Evolutionary conservation across 2,329 filamentous ascomycete species (phyloP), one percentile per base, ranked within the genome.

Genomic region (Rhynchosporium agropyri): DNA sequence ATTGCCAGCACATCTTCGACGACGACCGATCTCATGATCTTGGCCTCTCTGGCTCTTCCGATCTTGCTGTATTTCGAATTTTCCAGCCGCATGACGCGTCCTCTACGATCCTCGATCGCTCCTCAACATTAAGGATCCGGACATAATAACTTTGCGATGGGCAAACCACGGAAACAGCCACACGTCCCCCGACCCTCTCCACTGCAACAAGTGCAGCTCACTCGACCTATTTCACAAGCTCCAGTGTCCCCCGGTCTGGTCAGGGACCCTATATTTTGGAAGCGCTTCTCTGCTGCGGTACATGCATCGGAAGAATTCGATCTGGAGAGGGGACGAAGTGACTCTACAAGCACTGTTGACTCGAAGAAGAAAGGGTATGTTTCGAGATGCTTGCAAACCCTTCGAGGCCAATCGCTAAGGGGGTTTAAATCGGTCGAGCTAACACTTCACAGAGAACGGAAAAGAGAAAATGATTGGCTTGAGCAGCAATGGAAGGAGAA

Each of bases 231-330:
- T 31, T 70, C 68, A 12, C 55, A 63, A 63, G 56, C 58, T 43
- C 60, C 64, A 1, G 60, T 62, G 5, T 64, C 68, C 2, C 63
- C 69, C 46, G 73, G 68, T 26, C 55, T 74, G 31, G 70, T 73
- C 0, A 64, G 69, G n/a, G 73, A 75, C 65, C 72, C 74, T 0
- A 56, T 66, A 45, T 75, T 75, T 59, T 75, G 73, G 73, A 74
- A 74, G 61, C 63, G 72, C 12, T 75, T 75, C 60, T 72, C 71
- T 7, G 65, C 66, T 28, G 73, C 74, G 2, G 68, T 74, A 1
- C 73, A 74, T 49, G 60, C 63, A 50, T 65, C 68, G 8, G 70
- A 74, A 50, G 69, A 66, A 3, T 61, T 53, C 2, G 71, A 72
- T 45, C 33, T 65, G n/a, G 71, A 69, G 59, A 64, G 49, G 10